Evolutionary conservation across 139 green algal species (phyloP), one percentile per base, ranked within the genome.

Genomic region (Monoraphidium neglectum): DNA sequence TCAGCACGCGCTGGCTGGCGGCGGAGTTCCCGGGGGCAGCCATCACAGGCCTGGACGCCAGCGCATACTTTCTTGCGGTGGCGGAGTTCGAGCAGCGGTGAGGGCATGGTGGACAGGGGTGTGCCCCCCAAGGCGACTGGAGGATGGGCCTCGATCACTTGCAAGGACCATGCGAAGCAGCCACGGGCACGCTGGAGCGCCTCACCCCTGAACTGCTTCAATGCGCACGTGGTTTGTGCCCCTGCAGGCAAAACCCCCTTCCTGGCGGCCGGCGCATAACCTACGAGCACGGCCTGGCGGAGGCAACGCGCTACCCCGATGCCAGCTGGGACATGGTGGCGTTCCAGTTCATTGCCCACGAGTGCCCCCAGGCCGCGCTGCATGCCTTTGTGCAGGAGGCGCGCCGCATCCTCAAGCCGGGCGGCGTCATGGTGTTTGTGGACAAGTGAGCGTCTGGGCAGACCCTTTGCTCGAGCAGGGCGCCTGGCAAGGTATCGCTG

Each of bases 21-120:
- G 59, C 73, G 0, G 73, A 68, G 13, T 96, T 82, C 37, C 87
- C 89, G 1, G 37, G 81, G 15, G 87, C 74, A 37, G 30, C 68
- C 15, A 68, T 94, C 30, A 91, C 79, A 18, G 90, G 94, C 3
- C 56, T 97, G 40, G 94, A 97, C 78, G 75, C 95, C 23, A 94
- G 86, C 0, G 88, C 94, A 10, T 90, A 98, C 87, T 93, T 98
- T 65, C 77, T 98, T 43, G 88, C 93, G 0, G 94, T 98, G 23
- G 94, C 93, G 0, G 87, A 96, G 82, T 79, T 87, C 30, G 68
- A 87, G 24, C 84, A 94, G 68, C 54, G 86, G 82, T 82, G 47
- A 24, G 43, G 63, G n/a, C n/a, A n/a, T n/a, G n/a, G n/a, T n/a
- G n/a, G n/a, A n/a, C n/a, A n/a, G n/a, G n/a, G n/a, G 15, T 12